Evolutionary conservation across 1,139 yeast species (phyloP).

Genomic region (Entelexis paramagnoliae): DNA sequence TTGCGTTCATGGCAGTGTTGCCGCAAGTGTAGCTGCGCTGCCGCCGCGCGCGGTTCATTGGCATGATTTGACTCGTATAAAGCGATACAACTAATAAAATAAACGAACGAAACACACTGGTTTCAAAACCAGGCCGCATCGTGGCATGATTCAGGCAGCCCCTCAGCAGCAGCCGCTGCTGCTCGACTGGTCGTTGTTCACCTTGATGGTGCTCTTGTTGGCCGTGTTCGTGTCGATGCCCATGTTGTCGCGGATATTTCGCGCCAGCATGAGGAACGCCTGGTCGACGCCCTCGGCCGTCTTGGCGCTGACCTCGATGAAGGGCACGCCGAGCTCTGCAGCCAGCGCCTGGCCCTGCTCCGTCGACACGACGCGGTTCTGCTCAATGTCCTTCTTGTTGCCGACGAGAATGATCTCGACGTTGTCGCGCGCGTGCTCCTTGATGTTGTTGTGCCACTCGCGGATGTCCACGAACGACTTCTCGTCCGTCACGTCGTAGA

Average conservation of each 20-base stretch:
- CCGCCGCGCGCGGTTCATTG: not conserved
- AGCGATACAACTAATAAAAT: not conserved
- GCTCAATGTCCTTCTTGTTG: slow-evolving; percentile 79
- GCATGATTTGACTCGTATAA: not conserved
- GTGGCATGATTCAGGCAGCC: no score
- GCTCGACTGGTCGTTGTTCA: slow-evolving; percentile 14
- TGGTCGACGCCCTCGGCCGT: slow-evolving; percentile 86
- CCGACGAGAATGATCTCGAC: slow-evolving; percentile 92
- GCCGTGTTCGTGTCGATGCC: slow-evolving; percentile 30
- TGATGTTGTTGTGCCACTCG: slow-evolving; percentile 90
- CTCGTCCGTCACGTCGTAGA: slow-evolving; percentile 92
- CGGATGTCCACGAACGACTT: slow-evolving; percentile 78
- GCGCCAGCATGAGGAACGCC: slow-evolving; percentile 83
- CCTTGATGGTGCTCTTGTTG: slow-evolving; percentile 23
- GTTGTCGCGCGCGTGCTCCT: slow-evolving; percentile 92
- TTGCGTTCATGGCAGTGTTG: no score
- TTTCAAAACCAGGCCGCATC: not conserved
- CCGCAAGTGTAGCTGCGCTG: no score
- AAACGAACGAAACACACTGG: not conserved
- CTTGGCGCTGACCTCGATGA: slow-evolving; percentile 93
- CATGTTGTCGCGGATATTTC: slow-evolving; percentile 71
- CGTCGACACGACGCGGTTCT: slow-evolving; percentile 59
- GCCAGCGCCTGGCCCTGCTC: slow-evolving; percentile 91
- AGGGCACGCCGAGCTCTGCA: slow-evolving; percentile 76
- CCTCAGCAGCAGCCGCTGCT: slow-evolving; percentile 22